Evolutionary conservation across 2,329 filamentous ascomycete species (phyloP).

Genomic region (Elsinoe perseae): DNA sequence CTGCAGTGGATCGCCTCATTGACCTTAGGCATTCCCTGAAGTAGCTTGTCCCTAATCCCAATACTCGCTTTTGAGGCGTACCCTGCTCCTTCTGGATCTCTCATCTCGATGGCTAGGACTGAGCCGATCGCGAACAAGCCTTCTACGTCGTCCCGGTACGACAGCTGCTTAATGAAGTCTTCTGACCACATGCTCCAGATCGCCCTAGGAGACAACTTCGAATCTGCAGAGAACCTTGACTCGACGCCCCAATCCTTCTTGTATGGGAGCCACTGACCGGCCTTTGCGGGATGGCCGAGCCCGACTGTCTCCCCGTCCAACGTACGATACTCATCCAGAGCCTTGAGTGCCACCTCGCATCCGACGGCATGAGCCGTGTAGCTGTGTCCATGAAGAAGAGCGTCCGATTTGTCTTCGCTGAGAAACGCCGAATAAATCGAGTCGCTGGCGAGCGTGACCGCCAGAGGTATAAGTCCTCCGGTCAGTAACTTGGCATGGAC

Average conservation of each 20-base stretch:
- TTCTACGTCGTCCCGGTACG: slow-evolving; percentile 48
- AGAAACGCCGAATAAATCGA: slow-evolving; percentile 65
- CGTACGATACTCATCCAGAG: slow-evolving; percentile 39
- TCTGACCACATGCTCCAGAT: slow-evolving; percentile 66
- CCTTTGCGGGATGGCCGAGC: slow-evolving; percentile 41
- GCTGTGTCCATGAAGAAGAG: slow-evolving; percentile 74
- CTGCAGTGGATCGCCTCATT: slow-evolving; percentile 48
- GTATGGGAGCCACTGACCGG: slow-evolving; percentile 51
- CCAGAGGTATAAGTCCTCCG: slow-evolving; percentile 69
- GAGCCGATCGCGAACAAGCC: slow-evolving; percentile 67
- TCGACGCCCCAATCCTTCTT: slow-evolving; percentile 41
- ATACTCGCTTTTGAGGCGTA: slow-evolving; percentile 51
- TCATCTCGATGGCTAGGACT: slow-evolving; percentile 59
- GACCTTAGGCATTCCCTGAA: slow-evolving; percentile 29
- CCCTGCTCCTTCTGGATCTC: slow-evolving; percentile 43
- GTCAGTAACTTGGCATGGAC: slow-evolving; percentile 81
- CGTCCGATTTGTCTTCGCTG: slow-evolving; percentile 66
- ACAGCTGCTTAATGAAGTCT: slow-evolving; percentile 52
- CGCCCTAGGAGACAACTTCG: slow-evolving; percentile 19
- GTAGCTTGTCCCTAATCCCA: slow-evolving; percentile 45
- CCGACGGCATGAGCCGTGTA: slow-evolving; percentile 80
- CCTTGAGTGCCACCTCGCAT: slow-evolving; percentile 67
- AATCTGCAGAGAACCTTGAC: background rate
- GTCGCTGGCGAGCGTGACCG: slow-evolving; percentile 65
- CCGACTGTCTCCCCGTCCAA: slow-evolving; percentile 38